Percentiles rank a stretch among this genome's conserved stretches.
phyloP scores from a whole-genome alignment of 352 stramenopile genomes.

The Phytopythium chamaehyphon region DNA sequence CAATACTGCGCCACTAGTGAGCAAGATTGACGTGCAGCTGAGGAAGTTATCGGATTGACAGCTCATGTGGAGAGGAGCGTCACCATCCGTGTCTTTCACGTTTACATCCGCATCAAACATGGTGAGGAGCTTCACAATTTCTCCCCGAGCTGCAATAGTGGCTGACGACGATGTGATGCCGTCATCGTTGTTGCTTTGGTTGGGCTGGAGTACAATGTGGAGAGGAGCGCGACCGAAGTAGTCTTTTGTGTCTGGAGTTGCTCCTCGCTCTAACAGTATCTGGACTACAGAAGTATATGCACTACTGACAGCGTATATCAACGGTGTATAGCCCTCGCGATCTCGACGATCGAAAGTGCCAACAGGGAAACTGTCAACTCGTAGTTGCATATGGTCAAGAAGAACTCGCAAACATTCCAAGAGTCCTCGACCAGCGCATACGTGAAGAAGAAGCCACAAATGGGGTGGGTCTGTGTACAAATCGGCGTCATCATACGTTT shows the following conservation, averaged over 20 bases:
- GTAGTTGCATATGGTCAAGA: slow-evolving; percentile 37
- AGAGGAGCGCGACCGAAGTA: slow-evolving; percentile 63
- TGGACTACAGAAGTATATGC: slow-evolving; percentile 40
- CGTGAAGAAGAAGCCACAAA: slow-evolving; percentile 56
- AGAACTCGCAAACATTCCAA: slow-evolving; percentile 51
- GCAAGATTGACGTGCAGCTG: slow-evolving; percentile 49
- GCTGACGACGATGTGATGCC: not conserved
- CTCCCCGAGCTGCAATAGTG: slow-evolving; percentile 10
- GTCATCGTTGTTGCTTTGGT: not conserved
- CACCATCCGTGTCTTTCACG: slow-evolving; percentile 60
- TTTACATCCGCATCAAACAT: slow-evolving; percentile 74
- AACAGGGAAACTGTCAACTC: slow-evolving; percentile 12
- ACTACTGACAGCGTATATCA: slow-evolving; percentile 77
- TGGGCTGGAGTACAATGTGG: slow-evolving; percentile 51
- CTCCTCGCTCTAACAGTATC: slow-evolving; percentile 52
- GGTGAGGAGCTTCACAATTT: slow-evolving; percentile 47
- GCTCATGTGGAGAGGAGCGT: slow-evolving; percentile 60
- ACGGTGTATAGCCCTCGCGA: slow-evolving; percentile 67
- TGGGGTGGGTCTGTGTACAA: not conserved
- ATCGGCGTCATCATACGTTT: not conserved
- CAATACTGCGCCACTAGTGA: slow-evolving; percentile 50
- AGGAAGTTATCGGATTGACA: slow-evolving; percentile 47
- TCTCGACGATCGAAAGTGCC: slow-evolving; percentile 49
- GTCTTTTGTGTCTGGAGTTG: slow-evolving; percentile 54
- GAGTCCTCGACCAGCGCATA: slow-evolving; percentile 52